Evolutionary conservation across 1,284 basidiomycete species (phyloP), one percentile per base, ranked within the genome.

Genomic region (Papiliotrema nemorosa): DNA sequence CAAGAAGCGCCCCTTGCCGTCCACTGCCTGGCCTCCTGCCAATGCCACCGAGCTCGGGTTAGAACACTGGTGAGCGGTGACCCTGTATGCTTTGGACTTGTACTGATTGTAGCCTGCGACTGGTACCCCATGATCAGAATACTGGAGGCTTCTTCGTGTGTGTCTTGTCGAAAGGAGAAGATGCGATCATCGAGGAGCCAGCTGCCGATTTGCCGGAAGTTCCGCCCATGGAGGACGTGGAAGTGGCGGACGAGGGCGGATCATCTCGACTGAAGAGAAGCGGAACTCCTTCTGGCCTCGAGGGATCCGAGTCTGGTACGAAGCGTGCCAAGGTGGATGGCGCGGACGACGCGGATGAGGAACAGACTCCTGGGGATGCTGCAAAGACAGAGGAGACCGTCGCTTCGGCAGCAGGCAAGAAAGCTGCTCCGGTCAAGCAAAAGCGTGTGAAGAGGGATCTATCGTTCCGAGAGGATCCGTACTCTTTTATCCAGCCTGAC

Each of bases 91-190:
- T 6, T 25, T 20, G 16, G 2, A 34, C 9, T 44, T 24, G 26
- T 14, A 26, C 47, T 57, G 44, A 46, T 39, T 26, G 5, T 53
- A 92, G 90, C 60, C 76, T 96, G 69, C 82, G 93, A 40, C 83
- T 96, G 56, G 90, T 97, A 66, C 93, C 96, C 3, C 93, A 98
- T 70, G 77, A 96, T 38, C 94, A 98, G 76, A 88, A 99, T 72
- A 92, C 93, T 0, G 96, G 96, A 12, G 96, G 91, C 0, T 99
- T 99, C 78, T 99, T 97, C 66, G 85, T 99, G 24, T 90, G 91
- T 16, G 86, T 97, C 0, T 76, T 99, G 31, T 83, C 91, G 64
- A 81, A 79, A 63, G 64, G 63, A 40, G 58, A 42, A 3, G 33
- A 38, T 24, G 55, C 49, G 12, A 22, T 25, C n/a, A 33, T 27